Base-by-base conservation (phyloP, 2,329 filamentous ascomycete species). In the Penicillium sp. region DNA sequence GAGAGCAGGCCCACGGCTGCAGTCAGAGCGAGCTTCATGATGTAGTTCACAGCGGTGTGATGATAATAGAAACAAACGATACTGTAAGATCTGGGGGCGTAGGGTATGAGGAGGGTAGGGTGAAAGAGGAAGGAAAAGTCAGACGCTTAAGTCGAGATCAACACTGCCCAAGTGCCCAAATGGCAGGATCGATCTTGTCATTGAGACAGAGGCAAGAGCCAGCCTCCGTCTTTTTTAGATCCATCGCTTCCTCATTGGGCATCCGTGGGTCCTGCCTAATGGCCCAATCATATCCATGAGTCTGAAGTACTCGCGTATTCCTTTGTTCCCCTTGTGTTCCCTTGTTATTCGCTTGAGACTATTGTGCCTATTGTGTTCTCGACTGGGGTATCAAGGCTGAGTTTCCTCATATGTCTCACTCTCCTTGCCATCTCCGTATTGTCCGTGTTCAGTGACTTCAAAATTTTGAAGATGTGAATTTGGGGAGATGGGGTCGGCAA, bases 1-100 rank as follows among this genome's bases (percentile, higher is more conserved):
- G 60, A 59, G 31, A 73, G 57, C 12, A 74, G 54, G 42, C 61
- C 49, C 45, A 67, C 43, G 21, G 66, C 60, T 55, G 62, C 58
- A 48, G 65, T 49, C 28, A 68, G 44, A 34, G 57, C 56, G 33
- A 70, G 52, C 54, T 59, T 69, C 73, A 75, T 75, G 55, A 41
- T 69, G 21, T 51, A 23, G 10, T 46, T 21, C n/a, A 10, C 16
- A 31, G 38, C 12, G 26, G 45, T 24, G 31, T 26, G 24, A 24
- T 21, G 36, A 44, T 28, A 29, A 29, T 26, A 16, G 51, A 31
- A 42, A 21, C 44, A 45, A 13, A 38, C n/a, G 31, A 49, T 45
- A 34, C 26, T 39, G n/a, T 34, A 49, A 49, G 42, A 28, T 16
- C 26, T 26, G 12, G 33, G n/a, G 24, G 21, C 18, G 18, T 21